Conservation (phyloP, 1,139 yeast species). For the Geotrichum carabidarum region DNA sequence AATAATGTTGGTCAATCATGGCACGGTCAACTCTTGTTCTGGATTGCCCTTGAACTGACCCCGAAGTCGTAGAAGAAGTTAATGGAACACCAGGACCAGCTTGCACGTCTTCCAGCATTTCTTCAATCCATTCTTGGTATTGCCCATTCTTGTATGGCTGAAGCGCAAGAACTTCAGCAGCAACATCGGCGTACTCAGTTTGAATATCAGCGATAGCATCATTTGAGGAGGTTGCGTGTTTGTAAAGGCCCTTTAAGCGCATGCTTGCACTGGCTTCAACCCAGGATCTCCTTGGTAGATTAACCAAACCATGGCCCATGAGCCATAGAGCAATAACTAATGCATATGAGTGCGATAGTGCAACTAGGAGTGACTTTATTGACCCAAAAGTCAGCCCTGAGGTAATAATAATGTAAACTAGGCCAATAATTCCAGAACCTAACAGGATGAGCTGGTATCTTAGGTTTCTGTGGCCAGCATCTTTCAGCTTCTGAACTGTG, state of each 20-base stretch:
- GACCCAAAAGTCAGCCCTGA: slow-evolving; percentile 54
- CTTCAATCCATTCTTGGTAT: slow-evolving; percentile 40
- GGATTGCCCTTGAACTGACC: slow-evolving; percentile 22
- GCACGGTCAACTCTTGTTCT: slow-evolving; percentile 28
- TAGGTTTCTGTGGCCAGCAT: slow-evolving; percentile 54
- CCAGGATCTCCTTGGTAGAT: slow-evolving; percentile 60
- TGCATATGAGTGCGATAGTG: slow-evolving; percentile 75
- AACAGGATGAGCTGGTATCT: slow-evolving; percentile 58
- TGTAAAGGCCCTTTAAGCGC: slow-evolving; percentile 46
- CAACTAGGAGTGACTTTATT: slow-evolving; percentile 64
- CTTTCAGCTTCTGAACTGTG: slow-evolving; percentile 44
- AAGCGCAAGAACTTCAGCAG: slow-evolving; percentile 55
- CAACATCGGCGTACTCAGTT: slow-evolving; percentile 58
- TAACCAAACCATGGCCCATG: slow-evolving; percentile 76
- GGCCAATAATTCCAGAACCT: slow-evolving; percentile 49
- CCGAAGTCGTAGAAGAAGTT: slow-evolving; percentile 14
- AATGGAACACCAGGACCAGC: slow-evolving; percentile 24
- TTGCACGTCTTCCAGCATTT: slow-evolving; percentile 31
- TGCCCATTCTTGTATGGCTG: slow-evolving; percentile 37
- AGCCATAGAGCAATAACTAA: slow-evolving; percentile 73
- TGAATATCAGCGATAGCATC: slow-evolving; percentile 64
- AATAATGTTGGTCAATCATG: slow-evolving; percentile 30
- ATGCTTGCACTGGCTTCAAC: slow-evolving; percentile 43
- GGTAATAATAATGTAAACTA: slow-evolving; percentile 57
- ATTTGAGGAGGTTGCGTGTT: slow-evolving; percentile 52